phyloP scores from a whole-genome alignment of 495 filamentous ascomycete species.

The Daldinia concentrica region DNA sequence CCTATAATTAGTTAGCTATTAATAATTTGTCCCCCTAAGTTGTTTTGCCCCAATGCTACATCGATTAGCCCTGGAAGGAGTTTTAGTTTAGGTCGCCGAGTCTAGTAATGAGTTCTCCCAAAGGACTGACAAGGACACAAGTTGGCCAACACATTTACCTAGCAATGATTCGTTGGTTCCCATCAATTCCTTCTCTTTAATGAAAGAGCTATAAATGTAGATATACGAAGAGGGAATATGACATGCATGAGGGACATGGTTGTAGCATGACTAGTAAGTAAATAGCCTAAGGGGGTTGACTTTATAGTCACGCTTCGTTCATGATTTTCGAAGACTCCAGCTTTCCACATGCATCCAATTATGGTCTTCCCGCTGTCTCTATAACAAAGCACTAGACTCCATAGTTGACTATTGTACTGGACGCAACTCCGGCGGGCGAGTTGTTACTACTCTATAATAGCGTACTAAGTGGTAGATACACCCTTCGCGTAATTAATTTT shows the following conservation, averaged over 20 bases:
- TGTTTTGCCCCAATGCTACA: too few species aligned
- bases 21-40: neutral
- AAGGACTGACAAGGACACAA: neutral
- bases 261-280: neutral
- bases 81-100: neutral
- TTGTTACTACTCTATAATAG: neutral
- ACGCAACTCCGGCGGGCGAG: neutral
- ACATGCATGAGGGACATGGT: neutral
- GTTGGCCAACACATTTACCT: too few species aligned
- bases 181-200: neutral
- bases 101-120: neutral
- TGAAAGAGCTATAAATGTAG: neutral
- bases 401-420: neutral
- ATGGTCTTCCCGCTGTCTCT: constrained; percentile 9
- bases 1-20: neutral
- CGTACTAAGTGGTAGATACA: neutral
- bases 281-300: constrained; percentile 10
- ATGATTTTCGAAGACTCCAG: constrained; percentile 7
- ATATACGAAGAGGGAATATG: neutral
- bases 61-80: neutral
- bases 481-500: too few species aligned
- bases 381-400: neutral
- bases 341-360: constrained; percentile 5
- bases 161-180: too few species aligned
- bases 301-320: constrained; percentile 20